Evolutionary conservation across 2,329 filamentous ascomycete genomes (phyloP), one percentile per base, ranked within the genome.

Genomic region (Zymoseptoria tritici): DNA sequence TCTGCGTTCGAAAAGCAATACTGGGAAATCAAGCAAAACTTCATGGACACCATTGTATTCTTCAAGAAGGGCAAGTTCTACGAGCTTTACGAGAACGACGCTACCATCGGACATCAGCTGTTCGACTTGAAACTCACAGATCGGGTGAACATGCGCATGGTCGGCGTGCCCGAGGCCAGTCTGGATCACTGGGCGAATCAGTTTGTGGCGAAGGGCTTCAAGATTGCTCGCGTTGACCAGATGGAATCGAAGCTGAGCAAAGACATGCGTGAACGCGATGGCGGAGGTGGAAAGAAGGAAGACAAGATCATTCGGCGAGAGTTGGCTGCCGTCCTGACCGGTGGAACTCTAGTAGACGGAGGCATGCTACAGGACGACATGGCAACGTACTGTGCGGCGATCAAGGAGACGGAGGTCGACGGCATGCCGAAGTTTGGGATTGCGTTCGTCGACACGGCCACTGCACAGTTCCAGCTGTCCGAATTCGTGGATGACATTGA

Each of bases 1-100:
- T 95, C 92, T 0, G 84, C 93, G 0, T 99, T 99, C 65, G 94
- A 99, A 76, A 95, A 91, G 74, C 94, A 99, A 72, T 99, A 99
- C 74, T 99, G 94, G 94, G 91, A 96, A 70, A 97, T 99, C 75
- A 99, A 99, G 78, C 89, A 92, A 74, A 97, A 97, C 68, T 90
- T 95, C 66, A 97, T 90, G 89, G 91, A 97, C 66, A 97, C 92
- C 0, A 88, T 99, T 52, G 93, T 99, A 16, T 99, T 99, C 77
- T 99, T 99, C 85, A 99, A 97, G 76, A 99, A 99, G 80, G 94
- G 94, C 70, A 99, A 99, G 70, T 99, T 99, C 75, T 99, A 97
- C 72, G 94, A 99, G 73, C 81, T 99, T 0, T 99, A 97, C 71
- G 94, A 99, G 73, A 96, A 97, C 62, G 94, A 99, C 75, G 94